These are phyloP conservation scores for Fusarium succisae DNA, from an alignment of 2,329 filamentous ascomycete genomes.

Conservation along the genomic window DNA sequence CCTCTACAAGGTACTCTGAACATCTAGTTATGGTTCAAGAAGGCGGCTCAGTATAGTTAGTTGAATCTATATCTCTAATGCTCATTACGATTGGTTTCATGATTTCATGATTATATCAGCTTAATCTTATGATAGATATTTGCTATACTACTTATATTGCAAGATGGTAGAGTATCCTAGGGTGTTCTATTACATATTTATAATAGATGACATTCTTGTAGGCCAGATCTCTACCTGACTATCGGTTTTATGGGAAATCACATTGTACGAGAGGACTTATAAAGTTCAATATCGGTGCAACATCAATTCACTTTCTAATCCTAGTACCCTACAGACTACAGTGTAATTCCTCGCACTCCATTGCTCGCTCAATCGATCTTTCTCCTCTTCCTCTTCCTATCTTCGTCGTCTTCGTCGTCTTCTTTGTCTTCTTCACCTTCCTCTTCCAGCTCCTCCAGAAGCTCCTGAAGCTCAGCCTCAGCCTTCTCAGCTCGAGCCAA, in stretches of 20 bases:
- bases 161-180: no score
- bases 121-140: rapidly evolving
- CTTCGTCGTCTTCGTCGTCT: rapidly evolving
- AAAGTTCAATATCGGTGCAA: neutral
- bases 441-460: neutral
- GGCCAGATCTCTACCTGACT: rapidly evolving
- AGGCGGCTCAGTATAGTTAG: neutral
- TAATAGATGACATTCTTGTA: rapidly evolving
- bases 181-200: neutral
- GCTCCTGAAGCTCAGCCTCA: neutral
- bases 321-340: neutral
- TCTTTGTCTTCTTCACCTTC: rapidly evolving
- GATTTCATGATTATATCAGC: no score
- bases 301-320: neutral
- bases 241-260: rapidly evolving
- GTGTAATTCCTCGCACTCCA: neutral
- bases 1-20: neutral
- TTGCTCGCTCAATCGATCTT: neutral
- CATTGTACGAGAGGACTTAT: rapidly evolving
- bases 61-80: neutral
- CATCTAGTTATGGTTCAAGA: neutral
- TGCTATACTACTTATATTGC: no score
- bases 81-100: no score
- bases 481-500: neutral
- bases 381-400: neutral